These are phyloP conservation scores for Coleophoma cylindrospora DNA, from an alignment of 2,329 filamentous ascomycete genomes.

Conservation along the genomic window DNA sequence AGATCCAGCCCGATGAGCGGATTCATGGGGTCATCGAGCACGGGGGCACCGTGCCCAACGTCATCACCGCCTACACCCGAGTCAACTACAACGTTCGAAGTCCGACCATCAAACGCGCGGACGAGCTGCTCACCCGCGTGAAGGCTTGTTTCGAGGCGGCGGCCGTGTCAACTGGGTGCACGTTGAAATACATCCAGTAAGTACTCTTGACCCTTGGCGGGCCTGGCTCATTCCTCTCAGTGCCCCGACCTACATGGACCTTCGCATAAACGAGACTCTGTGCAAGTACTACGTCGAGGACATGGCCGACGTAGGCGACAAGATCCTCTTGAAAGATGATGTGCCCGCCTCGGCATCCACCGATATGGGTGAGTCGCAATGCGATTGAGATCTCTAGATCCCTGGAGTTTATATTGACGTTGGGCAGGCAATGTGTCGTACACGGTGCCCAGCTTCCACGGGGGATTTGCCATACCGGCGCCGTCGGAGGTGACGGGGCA, in stretches of 20 bases:
- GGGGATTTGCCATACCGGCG: constrained; percentile 1
- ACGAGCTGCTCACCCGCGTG: constrained; percentile 3
- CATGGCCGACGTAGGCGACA: constrained; percentile 2
- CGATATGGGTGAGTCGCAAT: constrained; percentile 1
- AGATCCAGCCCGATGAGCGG: constrained; percentile 17
- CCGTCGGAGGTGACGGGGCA: neutral
- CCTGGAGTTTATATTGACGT: neutral
- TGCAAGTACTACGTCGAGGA: neutral
- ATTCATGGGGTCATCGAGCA: constrained; percentile 26
- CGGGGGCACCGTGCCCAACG: neutral
- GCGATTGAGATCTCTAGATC: no score
- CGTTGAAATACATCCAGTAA: constrained; percentile 1
- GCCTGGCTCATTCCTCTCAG: neutral
- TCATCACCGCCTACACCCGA: neutral
- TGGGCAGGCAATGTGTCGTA: constrained; percentile 1
- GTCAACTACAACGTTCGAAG: neutral
- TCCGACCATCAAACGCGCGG: neutral
- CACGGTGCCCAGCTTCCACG: neutral
- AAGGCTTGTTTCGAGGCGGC: constrained; percentile 8
- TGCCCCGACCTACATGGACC: constrained; percentile 1
- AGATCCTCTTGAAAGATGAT: neutral
- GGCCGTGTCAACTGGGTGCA: constrained; percentile 6
- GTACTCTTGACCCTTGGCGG: neutral
- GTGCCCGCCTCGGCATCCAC: neutral
- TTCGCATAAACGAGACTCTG: neutral